Evolutionary conservation across 306 rosid species (phyloP), one percentile per base, ranked within the genome.

Genomic region (Ormosia emarginata): DNA sequence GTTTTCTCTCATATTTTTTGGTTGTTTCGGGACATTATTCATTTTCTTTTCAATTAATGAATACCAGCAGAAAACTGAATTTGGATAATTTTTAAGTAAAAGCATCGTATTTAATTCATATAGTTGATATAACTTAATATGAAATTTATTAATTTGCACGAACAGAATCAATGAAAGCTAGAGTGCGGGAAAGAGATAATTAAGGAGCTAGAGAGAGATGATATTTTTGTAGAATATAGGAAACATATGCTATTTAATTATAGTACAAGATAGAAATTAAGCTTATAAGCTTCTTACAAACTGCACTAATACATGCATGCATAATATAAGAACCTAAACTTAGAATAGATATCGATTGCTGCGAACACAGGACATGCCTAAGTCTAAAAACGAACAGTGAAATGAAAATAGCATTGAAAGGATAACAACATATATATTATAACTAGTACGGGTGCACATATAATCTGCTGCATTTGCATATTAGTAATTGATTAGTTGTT

Each of bases 401-500:
- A 63, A 59, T 24, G 74, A 81, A 82, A 75, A 44, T 52, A 17
- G 61, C 61, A 15, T 55, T 55, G n/a, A 6, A 55, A 55, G 30
- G n/a, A 30, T 30, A 8, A 32, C 17, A 61, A 36, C 29, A 67
- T 56, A 32, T n/a, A 63, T 58, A 29, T 58, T 32, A 61, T 32
- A 63, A 63, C 12, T 14, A 8, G 17, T 41, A 37, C 9, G 4
- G 15, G 71, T 7, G 57, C 66, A 17, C 47, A 40, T 24, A 6
- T 15, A 61, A 12, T 2, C 12, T 56, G 10, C 36, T 66, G 50
- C 62, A 44, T 56, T 74, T 56, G 63, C 10, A 64, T 63, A 36
- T 17, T 14, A 39, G 7, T 78, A 52, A 64, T 75, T 50, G 11
- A 49, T 71, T 77, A 90, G 83, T 86, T 78, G 70, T 85, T 87